Conservation (phyloP, 176 grass and related monocot species). For the Oryza longistaminata region DNA sequence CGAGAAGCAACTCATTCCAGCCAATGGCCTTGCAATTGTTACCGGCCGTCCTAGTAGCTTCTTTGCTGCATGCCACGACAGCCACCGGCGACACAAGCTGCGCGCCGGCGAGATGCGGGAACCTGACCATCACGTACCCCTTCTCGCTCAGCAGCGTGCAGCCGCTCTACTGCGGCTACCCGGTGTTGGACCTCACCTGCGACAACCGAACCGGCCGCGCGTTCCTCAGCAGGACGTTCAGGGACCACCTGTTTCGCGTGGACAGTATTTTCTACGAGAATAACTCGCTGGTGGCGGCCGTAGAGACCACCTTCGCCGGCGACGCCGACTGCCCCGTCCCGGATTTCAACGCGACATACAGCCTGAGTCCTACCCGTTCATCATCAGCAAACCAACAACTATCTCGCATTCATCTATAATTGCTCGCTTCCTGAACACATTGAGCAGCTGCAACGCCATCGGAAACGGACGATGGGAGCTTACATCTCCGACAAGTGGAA, state of each 20-base stretch:
- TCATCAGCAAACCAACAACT: not conserved
- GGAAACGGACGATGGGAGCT: not conserved
- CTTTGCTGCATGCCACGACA: no score
- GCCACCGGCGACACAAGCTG: conserved; percentile 15
- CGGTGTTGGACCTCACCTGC: conserved; percentile 45
- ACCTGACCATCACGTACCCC: conserved; percentile 39
- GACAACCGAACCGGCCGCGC: not conserved
- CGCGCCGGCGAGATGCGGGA: conserved; percentile 20
- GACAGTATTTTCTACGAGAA: not conserved
- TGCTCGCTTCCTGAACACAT: not conserved
- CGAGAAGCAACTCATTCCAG: no score
- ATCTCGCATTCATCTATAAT: conserved; percentile 38
- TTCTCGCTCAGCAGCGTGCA: conserved; percentile 50
- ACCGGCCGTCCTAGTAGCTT: no score
- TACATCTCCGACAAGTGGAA: not conserved
- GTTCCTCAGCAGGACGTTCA: conserved; percentile 4
- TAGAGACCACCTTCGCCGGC: not conserved
- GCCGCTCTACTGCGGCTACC: conserved; percentile 27
- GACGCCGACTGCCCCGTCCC: not conserved
- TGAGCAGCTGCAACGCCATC: not conserved
- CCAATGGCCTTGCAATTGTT: no score
- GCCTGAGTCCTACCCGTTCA: conserved; percentile 28
- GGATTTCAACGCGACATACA: conserved; percentile 34
- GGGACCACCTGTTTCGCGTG: not conserved
- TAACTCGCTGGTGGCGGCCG: not conserved